A percentile compares a stretch with the other conserved stretches of the same genome.
These are phyloP conservation scores for Epicoccum sorghinum DNA, from an alignment of 2,329 filamentous ascomycete species.

Conservation along the genomic window DNA sequence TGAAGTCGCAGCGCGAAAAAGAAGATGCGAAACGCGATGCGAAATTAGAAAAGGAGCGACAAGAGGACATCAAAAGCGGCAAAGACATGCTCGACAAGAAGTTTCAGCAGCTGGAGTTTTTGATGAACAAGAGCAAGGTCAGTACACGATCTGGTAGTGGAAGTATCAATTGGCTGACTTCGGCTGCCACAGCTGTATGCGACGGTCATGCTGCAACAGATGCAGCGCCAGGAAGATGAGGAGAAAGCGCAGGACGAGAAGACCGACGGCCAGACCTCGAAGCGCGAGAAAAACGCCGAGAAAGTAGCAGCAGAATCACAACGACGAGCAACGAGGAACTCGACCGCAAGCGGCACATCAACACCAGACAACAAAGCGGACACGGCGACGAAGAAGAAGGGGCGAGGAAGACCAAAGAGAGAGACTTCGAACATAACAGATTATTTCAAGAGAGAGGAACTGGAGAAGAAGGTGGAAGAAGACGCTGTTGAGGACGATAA, in stretches of 20 bases:
- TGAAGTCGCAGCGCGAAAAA: constrained; percentile 51
- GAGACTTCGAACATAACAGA: constrained; percentile 58
- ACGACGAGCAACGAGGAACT: constrained; percentile 53
- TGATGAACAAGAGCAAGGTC: constrained; percentile 59
- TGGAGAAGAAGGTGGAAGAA: constrained; percentile 60
- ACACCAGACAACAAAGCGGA: constrained; percentile 27
- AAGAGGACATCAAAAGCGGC: constrained; percentile 55
- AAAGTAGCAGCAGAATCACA: constrained; percentile 54
- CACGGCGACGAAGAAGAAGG: constrained; percentile 30
- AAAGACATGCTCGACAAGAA: constrained; percentile 55
- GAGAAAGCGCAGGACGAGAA: constrained; percentile 54
- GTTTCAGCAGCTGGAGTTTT: constrained; percentile 58
- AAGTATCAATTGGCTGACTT: constrained; percentile 8
- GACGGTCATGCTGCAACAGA: constrained; percentile 59
- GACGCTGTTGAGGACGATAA: constrained; percentile 65
- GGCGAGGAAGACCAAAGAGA: constrained; percentile 49
- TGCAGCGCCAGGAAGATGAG: constrained; percentile 58
- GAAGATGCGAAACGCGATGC: constrained; percentile 54
- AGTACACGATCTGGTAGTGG: neutral
- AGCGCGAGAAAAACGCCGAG: constrained; percentile 56
- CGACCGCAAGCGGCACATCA: constrained; percentile 25
- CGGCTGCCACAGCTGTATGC: constrained; percentile 50
- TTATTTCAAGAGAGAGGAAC: constrained; percentile 66
- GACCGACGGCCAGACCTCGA: constrained; percentile 52
- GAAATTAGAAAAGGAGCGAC: constrained; percentile 52